phyloP scores from a whole-genome alignment of 805 yeast genomes.

The Saccharomyces mikatae region DNA sequence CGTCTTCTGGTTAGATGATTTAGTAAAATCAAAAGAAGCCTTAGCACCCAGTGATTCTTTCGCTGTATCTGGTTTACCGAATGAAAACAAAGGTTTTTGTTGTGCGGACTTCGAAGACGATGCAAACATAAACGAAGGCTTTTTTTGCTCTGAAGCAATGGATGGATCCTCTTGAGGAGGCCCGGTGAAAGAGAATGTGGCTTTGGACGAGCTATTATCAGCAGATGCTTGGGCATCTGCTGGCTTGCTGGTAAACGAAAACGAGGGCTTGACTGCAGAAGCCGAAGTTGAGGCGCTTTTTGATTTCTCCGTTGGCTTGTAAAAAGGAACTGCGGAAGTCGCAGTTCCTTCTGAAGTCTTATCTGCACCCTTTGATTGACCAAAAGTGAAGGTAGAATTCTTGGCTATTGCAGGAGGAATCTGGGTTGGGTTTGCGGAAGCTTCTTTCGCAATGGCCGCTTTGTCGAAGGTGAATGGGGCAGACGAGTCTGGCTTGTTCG shows the following conservation, averaged over 20 bases:
- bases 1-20: neutral
- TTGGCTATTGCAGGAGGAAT: neutral
- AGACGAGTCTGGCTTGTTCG: neutral
- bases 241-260: neutral
- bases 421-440: neutral
- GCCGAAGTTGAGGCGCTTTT: neutral
- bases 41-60: neutral
- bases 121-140: conserved; percentile 4
- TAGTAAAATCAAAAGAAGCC: neutral
- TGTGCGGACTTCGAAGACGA: neutral
- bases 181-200: neutral
- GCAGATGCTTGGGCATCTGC: neutral
- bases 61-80: neutral
- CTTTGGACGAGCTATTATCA: neutral
- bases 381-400: neutral
- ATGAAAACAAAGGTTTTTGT: neutral
- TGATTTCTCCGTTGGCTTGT: neutral
- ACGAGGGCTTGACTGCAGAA: neutral
- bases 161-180: neutral
- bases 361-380: neutral
- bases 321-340: neutral
- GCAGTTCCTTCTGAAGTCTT: neutral
- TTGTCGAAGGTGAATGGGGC: neutral
- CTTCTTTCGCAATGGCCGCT: neutral
- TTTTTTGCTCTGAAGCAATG: neutral